Base-by-base conservation (phyloP, 164 flowering plant species). In the Warburgia ugandensis region DNA sequence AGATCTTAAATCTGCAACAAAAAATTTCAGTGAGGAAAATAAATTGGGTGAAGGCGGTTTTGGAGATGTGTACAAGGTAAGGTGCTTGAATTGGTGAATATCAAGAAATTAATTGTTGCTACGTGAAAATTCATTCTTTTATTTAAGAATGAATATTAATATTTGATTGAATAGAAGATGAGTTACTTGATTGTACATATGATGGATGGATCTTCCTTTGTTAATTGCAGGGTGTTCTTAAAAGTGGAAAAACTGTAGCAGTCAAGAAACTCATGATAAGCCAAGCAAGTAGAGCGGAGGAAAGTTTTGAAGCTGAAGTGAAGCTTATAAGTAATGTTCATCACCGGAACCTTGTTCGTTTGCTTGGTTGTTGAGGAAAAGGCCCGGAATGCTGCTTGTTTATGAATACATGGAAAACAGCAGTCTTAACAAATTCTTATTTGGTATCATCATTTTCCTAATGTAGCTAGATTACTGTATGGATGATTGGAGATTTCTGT, bases 11-110 rank as follows among this genome's bases (percentile, higher is more conserved):
- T 32, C 60, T 23, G 79, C 87, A 30, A 78, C 87, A 4, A 56
- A 48, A 17, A 68, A 64, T 33, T 81, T 81, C 39, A 68, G 67
- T 29, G 75, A 63, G 33, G 74, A 70, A 33, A 67, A 70, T 33
- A 81, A 74, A 58, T 66, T 81, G 6, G 87, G 87, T 28, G 75
- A 67, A 64, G 83, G 86, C 54, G 81, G 87, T 9, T 81, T 76
- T 56, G 78, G 81, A 26, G 78, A 66, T 58, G 81, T 81, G 11
- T 81, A 72, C 65, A 78, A 76, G 86, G 86, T 74, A 42, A 52
- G 38, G 16, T 41, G n/a, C n/a, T n/a, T n/a, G n/a, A n/a, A n/a
- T n/a, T n/a, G n/a, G n/a, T n/a, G n/a, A n/a, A n/a, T n/a, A n/a
- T n/a, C n/a, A n/a, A n/a, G n/a, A n/a, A n/a, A n/a, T n/a, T n/a